phyloP scores from a whole-genome alignment of 805 yeast genomes.

The Millerago galiae region DNA sequence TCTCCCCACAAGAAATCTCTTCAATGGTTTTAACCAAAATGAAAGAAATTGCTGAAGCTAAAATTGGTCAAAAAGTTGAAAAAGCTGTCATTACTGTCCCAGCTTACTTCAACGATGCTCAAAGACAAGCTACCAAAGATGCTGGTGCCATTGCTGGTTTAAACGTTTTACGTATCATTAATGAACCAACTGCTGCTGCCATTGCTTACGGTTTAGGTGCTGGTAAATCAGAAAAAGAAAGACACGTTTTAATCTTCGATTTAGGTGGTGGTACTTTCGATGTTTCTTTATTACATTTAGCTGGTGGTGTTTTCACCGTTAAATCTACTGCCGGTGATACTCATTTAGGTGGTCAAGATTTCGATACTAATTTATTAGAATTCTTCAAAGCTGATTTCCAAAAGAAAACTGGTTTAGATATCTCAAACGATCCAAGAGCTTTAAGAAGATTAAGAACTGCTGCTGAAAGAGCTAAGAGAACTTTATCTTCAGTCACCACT shows the following conservation, averaged over 20 bases:
- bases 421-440: conserved; percentile 89
- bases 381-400: conserved; percentile 91
- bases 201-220: conserved; percentile 98
- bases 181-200: conserved; percentile 94
- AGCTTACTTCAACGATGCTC: conserved; percentile 76
- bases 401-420: conserved; percentile 91
- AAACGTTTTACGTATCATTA: conserved; percentile 69
- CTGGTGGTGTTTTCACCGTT: conserved; percentile 95
- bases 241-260: conserved; percentile 88
- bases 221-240: conserved; percentile 73
- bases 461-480: conserved; percentile 98
- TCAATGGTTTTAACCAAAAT: conserved; percentile 75
- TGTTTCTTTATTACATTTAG: conserved; percentile 88
- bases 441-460: conserved; percentile 98
- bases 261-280: conserved; percentile 99
- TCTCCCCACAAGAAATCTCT: conserved; percentile 71
- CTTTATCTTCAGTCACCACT: conserved; percentile 93
- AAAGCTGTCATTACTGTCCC: conserved; percentile 76
- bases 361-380: conserved; percentile 91
- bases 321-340: conserved; percentile 99
- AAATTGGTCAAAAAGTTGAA: conserved; percentile 63
- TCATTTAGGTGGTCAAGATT: conserved; percentile 99
- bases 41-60: conserved; percentile 78
- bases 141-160: conserved; percentile 78
- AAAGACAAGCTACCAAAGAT: conserved; percentile 78